A percentile compares a stretch with the other conserved stretches of the same genome.
Evolutionary conservation across 257 asterid species (phyloP).

Genomic region (Hygrophila difformis): DNA sequence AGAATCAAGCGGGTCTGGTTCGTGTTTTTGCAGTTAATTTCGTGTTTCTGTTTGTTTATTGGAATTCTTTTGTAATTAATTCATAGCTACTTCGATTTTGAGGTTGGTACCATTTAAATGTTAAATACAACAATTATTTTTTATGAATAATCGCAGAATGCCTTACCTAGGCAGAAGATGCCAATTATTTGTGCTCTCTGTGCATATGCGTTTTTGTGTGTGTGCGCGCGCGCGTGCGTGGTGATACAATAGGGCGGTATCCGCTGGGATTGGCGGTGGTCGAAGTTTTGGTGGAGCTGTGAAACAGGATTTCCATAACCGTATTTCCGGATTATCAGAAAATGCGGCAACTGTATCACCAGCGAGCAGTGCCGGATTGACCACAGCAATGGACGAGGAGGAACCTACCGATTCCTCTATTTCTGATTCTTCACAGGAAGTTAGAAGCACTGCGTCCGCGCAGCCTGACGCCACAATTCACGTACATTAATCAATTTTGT

Average conservation of each 20-base stretch:
- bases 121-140: too few species aligned
- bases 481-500: conserved; percentile 18
- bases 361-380: conserved; percentile 15
- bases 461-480: conserved; percentile 42
- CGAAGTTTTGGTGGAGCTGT: not conserved
- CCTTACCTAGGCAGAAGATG: too few species aligned
- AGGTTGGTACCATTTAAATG: too few species aligned
- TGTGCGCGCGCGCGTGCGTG: too few species aligned
- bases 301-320: conserved; percentile 13
- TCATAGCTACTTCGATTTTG: too few species aligned
- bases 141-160: too few species aligned
- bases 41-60: too few species aligned
- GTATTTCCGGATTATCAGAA: conserved; percentile 11
- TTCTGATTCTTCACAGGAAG: conserved; percentile 31
- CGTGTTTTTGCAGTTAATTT: too few species aligned
- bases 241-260: conserved; percentile 26
- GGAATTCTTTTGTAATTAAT: too few species aligned
- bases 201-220: too few species aligned
- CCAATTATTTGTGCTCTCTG: too few species aligned
- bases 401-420: conserved; percentile 20
- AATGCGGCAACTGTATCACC: conserved; percentile 15
- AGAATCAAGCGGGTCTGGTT: too few species aligned
- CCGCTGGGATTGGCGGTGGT: conserved; percentile 26
- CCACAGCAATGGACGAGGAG: conserved; percentile 55
- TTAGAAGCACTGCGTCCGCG: conserved; percentile 38